Base-by-base conservation (phyloP, 2,329 filamentous ascomycete genomes). In the Neofusicoccum umdonicola region DNA sequence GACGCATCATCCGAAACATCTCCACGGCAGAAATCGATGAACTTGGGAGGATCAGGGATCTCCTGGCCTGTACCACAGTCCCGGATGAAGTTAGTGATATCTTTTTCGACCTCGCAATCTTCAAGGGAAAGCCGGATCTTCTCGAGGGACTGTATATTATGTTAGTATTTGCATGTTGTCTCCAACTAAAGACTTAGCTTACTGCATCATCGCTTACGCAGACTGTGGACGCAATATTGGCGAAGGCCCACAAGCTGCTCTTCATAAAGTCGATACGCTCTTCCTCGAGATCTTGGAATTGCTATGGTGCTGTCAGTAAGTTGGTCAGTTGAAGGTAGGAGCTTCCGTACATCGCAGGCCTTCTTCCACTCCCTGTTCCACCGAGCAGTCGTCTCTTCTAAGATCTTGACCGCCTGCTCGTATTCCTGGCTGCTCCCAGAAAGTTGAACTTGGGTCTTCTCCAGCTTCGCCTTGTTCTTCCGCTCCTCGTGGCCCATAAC, bases 311-410 rank as follows among this genome's bases (percentile, higher is more conserved):
- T 42, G 44, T 64, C n/a, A 60, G 56, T 9, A 22, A 22, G 9
- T 27, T 15, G 44, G 56, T 65, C 71, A 72, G 0, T 4, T 35
- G 39, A 7, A 1, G 17, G 34, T 15, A 22, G 31, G 35, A 5
- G 19, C 17, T 12, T 37, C 75, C 82, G 65, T 72, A 85, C 83
- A 73, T 90, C 96, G 72, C 95, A 96, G 0, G 94, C 95, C 19
- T 91, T 88, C 79, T 98, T 99, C 95, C 95, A 99, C 76, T 99
- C 95, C 71, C 94, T 87, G 75, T 99, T 99, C 95, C 95, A 99
- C 63, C 94, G 86, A 4, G 88, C 90, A 0, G 95, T 99, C 0
- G 95, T 99, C 70, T 98, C 95, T 74, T 99, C 94, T 4, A 99
- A 84, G 1, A 91, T 85, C 78, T 98, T 98, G 66, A 99, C 90